Conservation (phyloP, 2,329 filamentous ascomycete genomes). For the Arthrocladium fulminans region DNA sequence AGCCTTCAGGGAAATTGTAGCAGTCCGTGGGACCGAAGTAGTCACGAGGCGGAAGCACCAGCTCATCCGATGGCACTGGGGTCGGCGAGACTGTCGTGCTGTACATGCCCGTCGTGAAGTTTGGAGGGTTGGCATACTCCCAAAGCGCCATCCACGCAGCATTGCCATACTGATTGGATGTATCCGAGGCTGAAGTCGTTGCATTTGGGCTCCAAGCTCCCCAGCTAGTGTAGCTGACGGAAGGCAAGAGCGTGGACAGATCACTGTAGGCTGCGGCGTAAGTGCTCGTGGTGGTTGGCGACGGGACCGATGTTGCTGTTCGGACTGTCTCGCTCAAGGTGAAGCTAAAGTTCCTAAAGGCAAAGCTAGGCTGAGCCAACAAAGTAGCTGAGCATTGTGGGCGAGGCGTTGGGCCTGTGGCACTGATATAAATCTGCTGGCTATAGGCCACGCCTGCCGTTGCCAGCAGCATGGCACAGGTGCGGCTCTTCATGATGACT, state of each 20-base stretch:
- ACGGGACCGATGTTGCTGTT: conserved; percentile 27
- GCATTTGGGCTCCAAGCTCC: conserved; percentile 28
- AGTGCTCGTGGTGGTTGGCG: conserved; percentile 25
- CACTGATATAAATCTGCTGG: conserved; percentile 26
- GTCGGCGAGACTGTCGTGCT: conserved; percentile 46
- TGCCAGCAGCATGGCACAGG: neutral
- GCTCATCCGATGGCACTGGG: conserved; percentile 45
- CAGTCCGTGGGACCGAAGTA: conserved; percentile 37
- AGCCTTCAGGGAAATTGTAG: conserved; percentile 29
- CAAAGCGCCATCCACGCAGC: conserved; percentile 31
- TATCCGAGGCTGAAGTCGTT: conserved; percentile 25
- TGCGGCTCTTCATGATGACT: neutral
- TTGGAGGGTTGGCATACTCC: conserved; percentile 25
- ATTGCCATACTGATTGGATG: conserved; percentile 27
- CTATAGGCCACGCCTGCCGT: neutral
- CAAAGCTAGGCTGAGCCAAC: conserved; percentile 21
- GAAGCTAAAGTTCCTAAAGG: conserved; percentile 25
- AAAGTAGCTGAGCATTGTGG: conserved; percentile 22
- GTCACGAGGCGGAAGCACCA: conserved; percentile 47
- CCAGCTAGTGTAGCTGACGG: conserved; percentile 27
- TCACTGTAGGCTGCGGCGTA: conserved; percentile 26
- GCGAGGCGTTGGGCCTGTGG: conserved; percentile 21
- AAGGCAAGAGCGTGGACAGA: conserved; percentile 21
- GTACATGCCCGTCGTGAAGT: conserved; percentile 33
- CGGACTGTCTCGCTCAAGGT: conserved; percentile 26